Evolutionary conservation across 106 monocot genomes (phyloP).

Genomic region (Dioscorea dumetorum): DNA sequence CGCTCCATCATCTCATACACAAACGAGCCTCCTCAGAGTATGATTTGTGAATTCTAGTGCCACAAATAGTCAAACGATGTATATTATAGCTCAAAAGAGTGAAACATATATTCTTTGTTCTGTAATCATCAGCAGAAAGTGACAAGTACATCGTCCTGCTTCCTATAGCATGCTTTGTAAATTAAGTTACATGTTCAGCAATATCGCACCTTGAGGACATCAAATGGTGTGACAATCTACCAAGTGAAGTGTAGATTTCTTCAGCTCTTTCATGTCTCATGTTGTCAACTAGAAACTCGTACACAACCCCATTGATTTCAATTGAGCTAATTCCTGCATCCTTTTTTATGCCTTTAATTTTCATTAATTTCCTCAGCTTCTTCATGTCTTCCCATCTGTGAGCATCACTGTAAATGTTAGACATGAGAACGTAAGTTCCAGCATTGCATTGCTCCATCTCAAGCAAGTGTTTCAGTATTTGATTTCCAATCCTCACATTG

Average conservation of each 20-base stretch:
- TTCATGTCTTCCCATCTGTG: constrained; percentile 33
- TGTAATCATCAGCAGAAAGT: no score
- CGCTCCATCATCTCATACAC: constrained; percentile 1
- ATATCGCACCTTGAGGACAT: background rate
- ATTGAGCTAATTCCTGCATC: constrained; percentile 43
- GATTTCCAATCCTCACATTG: constrained; percentile 26
- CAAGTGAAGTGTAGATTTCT: constrained; percentile 18
- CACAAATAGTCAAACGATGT: no score
- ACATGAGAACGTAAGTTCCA: constrained; percentile 55
- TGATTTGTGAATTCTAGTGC: background rate
- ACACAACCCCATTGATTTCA: constrained; percentile 24
- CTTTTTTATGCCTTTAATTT: constrained; percentile 33
- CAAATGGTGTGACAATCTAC: constrained; percentile 25
- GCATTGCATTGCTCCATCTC: constrained; percentile 32
- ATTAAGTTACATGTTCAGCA: no score
- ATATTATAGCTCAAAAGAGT: no score
- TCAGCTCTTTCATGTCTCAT: constrained; percentile 31
- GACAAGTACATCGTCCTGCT: no score
- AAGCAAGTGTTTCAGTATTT: constrained; percentile 53
- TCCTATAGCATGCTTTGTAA: no score
- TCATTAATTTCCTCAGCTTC: constrained; percentile 51
- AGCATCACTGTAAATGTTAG: constrained; percentile 40
- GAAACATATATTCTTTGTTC: no score
- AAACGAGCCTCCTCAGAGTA: background rate
- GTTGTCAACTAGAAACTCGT: constrained; percentile 41